Base-by-base conservation (phyloP, 2,329 filamentous ascomycete genomes). In the Claviceps cyperi region DNA sequence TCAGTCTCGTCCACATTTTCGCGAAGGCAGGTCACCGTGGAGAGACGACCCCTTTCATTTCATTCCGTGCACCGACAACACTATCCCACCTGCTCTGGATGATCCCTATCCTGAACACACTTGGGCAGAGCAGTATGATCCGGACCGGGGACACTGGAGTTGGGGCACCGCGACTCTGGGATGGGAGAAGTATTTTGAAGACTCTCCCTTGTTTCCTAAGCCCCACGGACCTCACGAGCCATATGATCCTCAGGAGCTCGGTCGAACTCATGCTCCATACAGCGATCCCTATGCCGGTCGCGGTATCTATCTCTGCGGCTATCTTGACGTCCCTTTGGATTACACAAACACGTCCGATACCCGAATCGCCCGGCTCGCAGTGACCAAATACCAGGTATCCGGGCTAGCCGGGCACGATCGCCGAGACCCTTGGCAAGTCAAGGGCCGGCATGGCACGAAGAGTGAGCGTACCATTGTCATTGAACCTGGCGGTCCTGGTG, bases 401-500 rank as follows among this genome's bases (percentile, higher is more conserved):
- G 72, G 72, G 5, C 64, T 74, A 14, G 61, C 63, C 5, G 62
- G 21, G 28, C 51, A 37, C 3, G 41, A 28, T 55, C 2, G 13
- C 50, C 3, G 54, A 60, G 47, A 55, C 50, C 32, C 21, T 14
- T 24, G 8, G 5, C 19, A 19, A 22, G 28, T 15, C 37, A 43
- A 40, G 4, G 19, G 14, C 13, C 19, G 9, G 28, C 36, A 36
- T 7, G 65, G 65, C 7, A 54, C 48, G 50, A 72, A 71, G 55
- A 74, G 69, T 55, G 58, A 66, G 46, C 64, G 72, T 17, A 75
- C 73, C 2, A 66, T 76, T 38, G 66, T 76, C 19, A 60, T 76
- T 35, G 68, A 76, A 50, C 73, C 73, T 3, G 74, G 74, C 43
- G 73, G 73, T 9, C 73, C 73, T 0, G 73, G 73, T 1, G 73